Evolutionary conservation across 2,329 filamentous ascomycete species (phyloP).

Genomic region (Penicillium sp.): DNA sequence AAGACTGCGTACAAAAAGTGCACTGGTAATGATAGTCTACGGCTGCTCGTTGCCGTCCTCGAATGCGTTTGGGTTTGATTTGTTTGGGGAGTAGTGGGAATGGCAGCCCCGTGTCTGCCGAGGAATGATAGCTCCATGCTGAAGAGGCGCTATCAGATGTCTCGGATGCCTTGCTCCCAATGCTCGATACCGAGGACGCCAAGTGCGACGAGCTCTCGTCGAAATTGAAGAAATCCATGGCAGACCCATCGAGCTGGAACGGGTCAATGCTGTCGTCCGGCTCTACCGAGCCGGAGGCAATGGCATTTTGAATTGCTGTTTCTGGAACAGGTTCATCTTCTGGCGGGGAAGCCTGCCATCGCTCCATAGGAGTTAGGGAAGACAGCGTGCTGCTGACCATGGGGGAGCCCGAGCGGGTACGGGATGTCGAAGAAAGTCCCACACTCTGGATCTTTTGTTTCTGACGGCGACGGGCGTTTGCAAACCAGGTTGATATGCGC

Average conservation of each 20-base stretch:
- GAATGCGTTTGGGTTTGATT: constrained; percentile 6
- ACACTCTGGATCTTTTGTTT: constrained; percentile 30
- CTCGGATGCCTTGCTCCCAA: constrained; percentile 29
- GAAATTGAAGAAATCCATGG: constrained; percentile 26
- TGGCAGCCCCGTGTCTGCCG: constrained; percentile 16
- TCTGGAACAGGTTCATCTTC: constrained; percentile 45
- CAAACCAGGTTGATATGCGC: constrained; percentile 51
- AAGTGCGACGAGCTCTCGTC: constrained; percentile 27
- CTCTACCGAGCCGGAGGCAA: constrained; percentile 13
- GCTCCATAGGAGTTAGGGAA: constrained; percentile 48
- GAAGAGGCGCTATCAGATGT: constrained; percentile 31
- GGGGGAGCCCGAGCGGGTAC: constrained; percentile 42
- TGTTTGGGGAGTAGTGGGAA: constrained; percentile 20
- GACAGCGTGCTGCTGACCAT: constrained; percentile 37
- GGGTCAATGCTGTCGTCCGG: constrained; percentile 6
- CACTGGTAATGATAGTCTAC: constrained; percentile 38
- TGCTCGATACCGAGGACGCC: constrained; percentile 29
- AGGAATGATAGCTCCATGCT: constrained; percentile 33
- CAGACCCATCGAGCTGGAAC: constrained; percentile 13
- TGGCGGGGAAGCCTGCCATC: constrained; percentile 45
- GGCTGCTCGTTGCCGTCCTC: background rate
- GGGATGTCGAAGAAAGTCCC: constrained; percentile 19
- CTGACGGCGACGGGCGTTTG: constrained; percentile 50
- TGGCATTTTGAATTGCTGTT: constrained; percentile 39
- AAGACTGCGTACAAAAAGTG: constrained; percentile 49